These are phyloP conservation scores for Ascocoryne sarcoides DNA, from an alignment of 2,329 filamentous ascomycete species.

Conservation along the genomic window DNA sequence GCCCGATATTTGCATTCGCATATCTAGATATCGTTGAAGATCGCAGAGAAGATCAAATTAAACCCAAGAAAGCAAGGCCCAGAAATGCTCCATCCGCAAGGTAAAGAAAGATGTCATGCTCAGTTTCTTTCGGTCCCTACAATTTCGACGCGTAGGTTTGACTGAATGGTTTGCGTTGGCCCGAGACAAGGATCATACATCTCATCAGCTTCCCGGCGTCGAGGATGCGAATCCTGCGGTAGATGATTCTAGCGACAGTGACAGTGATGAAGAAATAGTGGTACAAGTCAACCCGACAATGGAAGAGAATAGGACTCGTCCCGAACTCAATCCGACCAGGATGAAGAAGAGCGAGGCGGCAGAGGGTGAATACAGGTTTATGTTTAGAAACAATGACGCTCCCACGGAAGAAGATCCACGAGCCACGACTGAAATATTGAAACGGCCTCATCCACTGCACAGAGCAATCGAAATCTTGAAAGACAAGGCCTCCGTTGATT, in stretches of 20 bases:
- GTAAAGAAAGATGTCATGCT: too few relatives aligned
- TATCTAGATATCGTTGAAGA: too few relatives aligned
- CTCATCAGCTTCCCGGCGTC: not conserved
- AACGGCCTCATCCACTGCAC: not conserved
- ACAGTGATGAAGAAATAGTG: too few relatives aligned
- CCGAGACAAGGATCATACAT: not conserved
- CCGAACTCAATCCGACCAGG: too few relatives aligned
- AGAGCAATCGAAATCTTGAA: not conserved
- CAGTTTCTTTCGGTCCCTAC: not conserved
- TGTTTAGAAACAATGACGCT: not conserved
- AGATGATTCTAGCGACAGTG: too few relatives aligned
- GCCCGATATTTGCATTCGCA: too few relatives aligned
- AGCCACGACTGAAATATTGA: not conserved
- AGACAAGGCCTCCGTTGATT: not conserved
- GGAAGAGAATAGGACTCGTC: too few relatives aligned
- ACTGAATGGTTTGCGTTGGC: slow-evolving; percentile 1
- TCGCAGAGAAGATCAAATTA: too few relatives aligned
- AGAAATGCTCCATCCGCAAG: not conserved
- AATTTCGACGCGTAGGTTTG: not conserved
- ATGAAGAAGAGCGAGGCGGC: not conserved
- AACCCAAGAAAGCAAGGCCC: too few relatives aligned
- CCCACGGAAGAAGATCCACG: not conserved
- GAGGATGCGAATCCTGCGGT: too few relatives aligned
- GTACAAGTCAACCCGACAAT: too few relatives aligned
- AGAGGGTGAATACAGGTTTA: too few relatives aligned